Base-by-base conservation (phyloP, 1,139 yeast genomes). In the Groenewaldozyma auringiensis region DNA sequence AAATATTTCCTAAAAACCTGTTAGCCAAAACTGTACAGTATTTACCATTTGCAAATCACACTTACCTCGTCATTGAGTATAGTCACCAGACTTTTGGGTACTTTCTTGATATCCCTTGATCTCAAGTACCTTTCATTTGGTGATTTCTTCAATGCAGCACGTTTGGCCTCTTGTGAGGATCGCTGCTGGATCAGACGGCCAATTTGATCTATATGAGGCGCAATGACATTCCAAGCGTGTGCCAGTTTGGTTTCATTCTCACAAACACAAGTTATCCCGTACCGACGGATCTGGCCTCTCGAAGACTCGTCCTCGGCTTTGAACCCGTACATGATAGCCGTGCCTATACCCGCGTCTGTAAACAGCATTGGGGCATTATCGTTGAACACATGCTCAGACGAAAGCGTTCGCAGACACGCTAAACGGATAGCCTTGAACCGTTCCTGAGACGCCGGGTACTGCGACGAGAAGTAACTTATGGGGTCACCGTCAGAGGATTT, bases 261-360 rank as follows among this genome's bases (percentile, higher is more conserved):
- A 17, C 79, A 68, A 2, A 82, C 70, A 25, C 83, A 77, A 53
- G 83, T 72, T 20, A 83, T 61, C 2, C 86, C 73, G 56, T 83
- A 85, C 48, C 84, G 75, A 47, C 95, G 67, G 56, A 83, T 92
- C 3, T 84, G 79, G 1, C 95, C 95, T 47, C 95, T 71, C 0
- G 95, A 89, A 45, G 78, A 75, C 21, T 71, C 67, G 61, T 86
- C 95, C 34, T 71, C 71, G 13, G 85, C 68, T 57, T 82, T 81
- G 66, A 86, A 84, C 4, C 82, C 76, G 48, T 78, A 70, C 31
- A 78, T 75, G 20, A 85, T 65, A 37, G 89, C 80, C 52, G 79
- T 77, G 0, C 95, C 95, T 51, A 79, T 73, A 2, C 69, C 60
- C 4, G 76, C 74, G 56, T 85, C 94, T 2, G 88, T 88, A 56